phyloP scores from a whole-genome alignment of 169 alveolate species.

The Plasmodium gallinaceum region DNA sequence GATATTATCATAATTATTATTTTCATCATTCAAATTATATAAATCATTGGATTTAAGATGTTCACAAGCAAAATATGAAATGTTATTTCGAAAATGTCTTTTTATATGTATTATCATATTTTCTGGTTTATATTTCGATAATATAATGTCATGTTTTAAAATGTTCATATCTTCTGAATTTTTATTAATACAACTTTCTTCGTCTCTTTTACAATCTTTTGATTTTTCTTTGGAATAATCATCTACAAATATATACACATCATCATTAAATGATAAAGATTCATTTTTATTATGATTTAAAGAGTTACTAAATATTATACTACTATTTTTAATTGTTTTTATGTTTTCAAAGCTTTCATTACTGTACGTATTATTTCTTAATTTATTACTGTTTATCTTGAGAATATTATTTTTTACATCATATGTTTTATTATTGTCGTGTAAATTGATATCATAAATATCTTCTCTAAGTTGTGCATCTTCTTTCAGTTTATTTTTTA shows the following conservation, averaged over 20 bases:
- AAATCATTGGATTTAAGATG: conserved; percentile 47
- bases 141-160: conserved; percentile 13
- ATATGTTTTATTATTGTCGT: conserved; percentile 17
- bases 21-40: conserved; percentile 41
- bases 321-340: conserved; percentile 41
- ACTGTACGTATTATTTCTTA: conserved; percentile 9
- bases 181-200: conserved; percentile 16
- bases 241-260: conserved; percentile 61
- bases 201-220: conserved; percentile 17
- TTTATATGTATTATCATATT: conserved; percentile 70
- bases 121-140: conserved; percentile 9
- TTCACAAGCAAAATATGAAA: conserved; percentile 70
- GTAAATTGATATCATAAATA: conserved; percentile 8
- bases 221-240: conserved; percentile 35
- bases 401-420: conserved; percentile 52
- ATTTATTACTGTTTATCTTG: conserved; percentile 43
- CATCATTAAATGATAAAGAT: conserved; percentile 67
- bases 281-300: conserved; percentile 33
- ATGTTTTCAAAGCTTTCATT: conserved; percentile 29
- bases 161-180: conserved; percentile 34
- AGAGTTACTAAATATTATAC: conserved; percentile 73
- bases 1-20: conserved; percentile 52
- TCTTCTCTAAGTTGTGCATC: conserved; percentile 5
- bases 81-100: conserved; percentile 43
- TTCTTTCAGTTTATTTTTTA: conserved; percentile 14